These are phyloP conservation scores for Copromyces sp. DNA, from an alignment of 495 filamentous ascomycete species.

Conservation along the genomic window DNA sequence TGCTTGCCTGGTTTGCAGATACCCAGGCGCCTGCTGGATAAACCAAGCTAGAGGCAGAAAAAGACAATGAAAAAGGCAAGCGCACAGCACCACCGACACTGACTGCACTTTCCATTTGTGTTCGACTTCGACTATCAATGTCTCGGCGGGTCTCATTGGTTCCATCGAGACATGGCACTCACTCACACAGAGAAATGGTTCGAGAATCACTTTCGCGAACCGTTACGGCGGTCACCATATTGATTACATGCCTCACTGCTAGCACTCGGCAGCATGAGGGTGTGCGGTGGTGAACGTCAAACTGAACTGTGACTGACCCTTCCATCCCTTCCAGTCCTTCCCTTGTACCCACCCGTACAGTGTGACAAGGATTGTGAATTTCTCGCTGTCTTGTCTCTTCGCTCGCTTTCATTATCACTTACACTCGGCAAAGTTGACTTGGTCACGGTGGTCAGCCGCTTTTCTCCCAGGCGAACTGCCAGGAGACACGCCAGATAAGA, in stretches of 20 bases:
- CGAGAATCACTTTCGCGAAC: neutral
- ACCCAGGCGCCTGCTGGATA: neutral
- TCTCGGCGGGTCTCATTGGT: neutral
- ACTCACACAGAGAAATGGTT: neutral
- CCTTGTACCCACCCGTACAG: neutral
- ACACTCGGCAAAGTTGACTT: neutral
- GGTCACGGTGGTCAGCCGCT: neutral
- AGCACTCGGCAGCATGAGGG: neutral
- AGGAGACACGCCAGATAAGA: neutral
- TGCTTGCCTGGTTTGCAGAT: neutral
- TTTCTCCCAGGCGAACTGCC: neutral
- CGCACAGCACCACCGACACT: neutral
- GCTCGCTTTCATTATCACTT: neutral
- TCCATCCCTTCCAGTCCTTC: neutral
- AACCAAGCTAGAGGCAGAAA: neutral
- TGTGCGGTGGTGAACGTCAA: neutral
- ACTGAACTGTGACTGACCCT: neutral
- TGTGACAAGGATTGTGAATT: neutral
- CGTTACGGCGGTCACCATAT: neutral
- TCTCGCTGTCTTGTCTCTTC: neutral
- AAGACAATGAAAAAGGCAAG: neutral
- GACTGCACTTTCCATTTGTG: neutral
- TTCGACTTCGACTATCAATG: neutral
- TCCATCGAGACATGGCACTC: neutral
- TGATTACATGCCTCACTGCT: neutral